A percentile compares a stretch with the other conserved stretches of the same genome.
phyloP scores from a whole-genome alignment of 306 rosid species.

The Vigna trinervia region DNA sequence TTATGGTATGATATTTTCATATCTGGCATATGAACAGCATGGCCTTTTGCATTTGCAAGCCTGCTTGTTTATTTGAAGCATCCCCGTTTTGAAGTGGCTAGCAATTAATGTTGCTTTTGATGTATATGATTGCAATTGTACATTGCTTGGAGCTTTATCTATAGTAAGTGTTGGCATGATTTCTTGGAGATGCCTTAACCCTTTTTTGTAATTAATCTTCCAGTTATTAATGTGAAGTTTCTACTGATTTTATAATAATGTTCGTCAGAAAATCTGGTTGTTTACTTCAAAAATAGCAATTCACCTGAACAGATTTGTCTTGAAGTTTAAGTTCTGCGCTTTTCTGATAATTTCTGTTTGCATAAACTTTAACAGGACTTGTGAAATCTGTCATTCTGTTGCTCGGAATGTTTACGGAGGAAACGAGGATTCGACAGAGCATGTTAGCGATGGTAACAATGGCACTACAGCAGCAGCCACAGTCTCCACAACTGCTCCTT shows the following conservation, averaged over 20 bases:
- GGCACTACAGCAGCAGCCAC: constrained; percentile 52
- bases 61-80: constrained; percentile 19
- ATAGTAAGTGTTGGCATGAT: neutral
- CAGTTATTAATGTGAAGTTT: too few relatives aligned
- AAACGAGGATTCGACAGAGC: constrained; percentile 65
- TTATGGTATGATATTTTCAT: too few relatives aligned
- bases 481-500: constrained; percentile 47
- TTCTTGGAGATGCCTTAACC: constrained; percentile 12
- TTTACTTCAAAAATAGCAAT: neutral
- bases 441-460: constrained; percentile 53
- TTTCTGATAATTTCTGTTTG: constrained; percentile 10
- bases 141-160: constrained; percentile 18
- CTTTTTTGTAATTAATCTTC: too few relatives aligned
- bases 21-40: too few relatives aligned
- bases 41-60: neutral
- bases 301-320: constrained; percentile 11
- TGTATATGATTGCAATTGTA: neutral
- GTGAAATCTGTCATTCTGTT: constrained; percentile 82
- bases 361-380: constrained; percentile 60
- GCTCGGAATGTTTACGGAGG: constrained; percentile 70
- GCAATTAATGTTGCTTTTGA: neutral
- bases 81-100: neutral
- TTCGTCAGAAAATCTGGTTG: too few relatives aligned
- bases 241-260: too few relatives aligned
- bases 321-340: neutral